Evolutionary conservation across 148 eudicot genomes (phyloP).

Genomic region (Arbutus unedo): DNA sequence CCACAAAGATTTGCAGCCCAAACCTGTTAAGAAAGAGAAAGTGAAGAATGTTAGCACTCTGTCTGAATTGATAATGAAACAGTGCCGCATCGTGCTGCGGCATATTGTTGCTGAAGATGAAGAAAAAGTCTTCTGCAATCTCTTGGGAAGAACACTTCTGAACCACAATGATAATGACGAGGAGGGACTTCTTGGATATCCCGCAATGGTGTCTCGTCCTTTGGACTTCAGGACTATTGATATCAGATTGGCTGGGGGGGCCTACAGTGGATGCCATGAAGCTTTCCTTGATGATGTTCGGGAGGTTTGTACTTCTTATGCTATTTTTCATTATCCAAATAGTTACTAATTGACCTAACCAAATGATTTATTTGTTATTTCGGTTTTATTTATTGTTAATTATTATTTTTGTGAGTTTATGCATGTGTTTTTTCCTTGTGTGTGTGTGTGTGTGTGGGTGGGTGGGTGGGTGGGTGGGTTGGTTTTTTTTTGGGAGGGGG

Average conservation of each 20-base stretch:
- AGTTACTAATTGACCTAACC: not conserved
- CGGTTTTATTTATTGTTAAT: not conserved
- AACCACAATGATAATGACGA: conserved; percentile 43
- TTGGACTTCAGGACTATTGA: conserved; percentile 57
- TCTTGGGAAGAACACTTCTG: conserved; percentile 40
- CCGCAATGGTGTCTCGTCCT: conserved; percentile 59
- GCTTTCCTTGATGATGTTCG: conserved; percentile 55
- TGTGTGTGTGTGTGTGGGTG: not conserved
- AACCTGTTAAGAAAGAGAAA: conserved; percentile 42
- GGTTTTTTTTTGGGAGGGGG: not conserved
- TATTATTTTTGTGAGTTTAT: not conserved
- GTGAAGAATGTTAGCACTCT: conserved; percentile 22
- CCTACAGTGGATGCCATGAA: conserved; percentile 53
- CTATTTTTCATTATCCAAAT: not conserved
- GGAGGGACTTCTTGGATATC: conserved; percentile 51
- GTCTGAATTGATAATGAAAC: conserved; percentile 45
- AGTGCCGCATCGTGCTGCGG: conserved; percentile 57
- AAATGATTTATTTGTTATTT: not conserved
- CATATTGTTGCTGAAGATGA: conserved; percentile 39
- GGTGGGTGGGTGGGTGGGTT: not conserved
- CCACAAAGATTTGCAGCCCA: conserved; percentile 22
- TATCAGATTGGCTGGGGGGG: conserved; percentile 49
- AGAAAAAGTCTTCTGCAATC: conserved; percentile 49
- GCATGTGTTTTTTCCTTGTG: too few species aligned
- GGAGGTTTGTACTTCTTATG: conserved; percentile 32